phyloP scores from a whole-genome alignment of 2,329 filamentous ascomycete species.

The Nothophaeocryptopus gaeumannii region DNA sequence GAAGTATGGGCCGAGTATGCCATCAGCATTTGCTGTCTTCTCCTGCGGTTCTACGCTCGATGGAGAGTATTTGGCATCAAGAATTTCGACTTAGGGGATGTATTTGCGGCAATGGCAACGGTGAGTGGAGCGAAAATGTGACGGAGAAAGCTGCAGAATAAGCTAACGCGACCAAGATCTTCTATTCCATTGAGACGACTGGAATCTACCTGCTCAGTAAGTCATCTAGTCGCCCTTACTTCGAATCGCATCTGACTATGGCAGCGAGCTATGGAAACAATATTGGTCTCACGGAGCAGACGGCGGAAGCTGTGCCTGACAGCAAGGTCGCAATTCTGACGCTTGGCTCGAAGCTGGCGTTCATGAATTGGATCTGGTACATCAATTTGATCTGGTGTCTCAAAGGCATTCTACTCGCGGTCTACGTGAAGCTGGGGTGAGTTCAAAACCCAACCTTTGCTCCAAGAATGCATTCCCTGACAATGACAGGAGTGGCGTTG shows the following conservation, averaged over 20 bases:
- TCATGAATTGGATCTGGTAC: slow-evolving; percentile 38
- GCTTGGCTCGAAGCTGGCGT: slow-evolving; percentile 33
- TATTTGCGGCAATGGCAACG: slow-evolving; percentile 16
- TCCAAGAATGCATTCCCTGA: no score
- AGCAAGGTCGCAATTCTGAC: slow-evolving; percentile 24
- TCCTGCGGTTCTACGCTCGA: slow-evolving; percentile 16
- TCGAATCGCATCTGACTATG: neutral
- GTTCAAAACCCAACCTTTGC: no score
- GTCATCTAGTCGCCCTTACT: neutral
- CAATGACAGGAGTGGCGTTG: slow-evolving; percentile 24
- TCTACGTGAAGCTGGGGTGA: slow-evolving; percentile 31
- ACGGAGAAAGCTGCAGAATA: no score
- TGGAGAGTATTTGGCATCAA: slow-evolving; percentile 17
- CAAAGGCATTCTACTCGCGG: slow-evolving; percentile 34
- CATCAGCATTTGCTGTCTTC: slow-evolving; percentile 10
- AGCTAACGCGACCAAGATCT: neutral
- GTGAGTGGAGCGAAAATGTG: neutral
- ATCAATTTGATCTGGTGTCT: slow-evolving; percentile 35
- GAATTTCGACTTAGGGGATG: slow-evolving; percentile 18
- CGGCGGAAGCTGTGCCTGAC: slow-evolving; percentile 30
- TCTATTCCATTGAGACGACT: slow-evolving; percentile 17
- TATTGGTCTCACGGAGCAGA: slow-evolving; percentile 30
- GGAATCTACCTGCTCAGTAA: slow-evolving; percentile 20
- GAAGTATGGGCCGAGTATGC: slow-evolving; percentile 19
- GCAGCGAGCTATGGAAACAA: slow-evolving; percentile 32